phyloP scores from a whole-genome alignment of 345 rosid species.

The Anastatica hierochuntica region DNA sequence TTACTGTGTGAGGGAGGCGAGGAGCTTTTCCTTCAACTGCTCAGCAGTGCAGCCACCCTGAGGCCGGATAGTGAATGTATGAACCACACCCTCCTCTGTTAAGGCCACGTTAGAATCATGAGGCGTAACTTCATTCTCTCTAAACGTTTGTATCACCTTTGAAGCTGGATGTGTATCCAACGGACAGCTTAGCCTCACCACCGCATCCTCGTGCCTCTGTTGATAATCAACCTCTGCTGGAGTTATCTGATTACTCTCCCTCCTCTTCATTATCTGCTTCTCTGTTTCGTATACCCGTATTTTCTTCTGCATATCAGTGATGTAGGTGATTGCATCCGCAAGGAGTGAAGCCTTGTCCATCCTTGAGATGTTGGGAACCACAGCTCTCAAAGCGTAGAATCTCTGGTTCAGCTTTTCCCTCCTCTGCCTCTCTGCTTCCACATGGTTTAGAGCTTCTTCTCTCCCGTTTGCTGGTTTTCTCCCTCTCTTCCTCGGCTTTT shows the following conservation, averaged over 20 bases:
- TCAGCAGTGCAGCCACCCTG: constrained; percentile 56
- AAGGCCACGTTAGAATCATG: constrained; percentile 57
- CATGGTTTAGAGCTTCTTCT: constrained; percentile 91
- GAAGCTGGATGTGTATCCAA: constrained; percentile 72
- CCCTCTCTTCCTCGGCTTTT: constrained; percentile 86
- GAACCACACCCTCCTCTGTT: constrained; percentile 56
- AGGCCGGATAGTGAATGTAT: constrained; percentile 60
- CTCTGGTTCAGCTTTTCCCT: constrained; percentile 95
- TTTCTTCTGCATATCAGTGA: constrained; percentile 73
- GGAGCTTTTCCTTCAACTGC: constrained; percentile 52
- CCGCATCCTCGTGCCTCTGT: constrained; percentile 56
- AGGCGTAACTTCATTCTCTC: constrained; percentile 51
- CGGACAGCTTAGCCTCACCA: constrained; percentile 61
- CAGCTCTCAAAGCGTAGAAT: constrained; percentile 83
- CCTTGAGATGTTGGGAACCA: constrained; percentile 79
- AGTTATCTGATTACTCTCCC: constrained; percentile 28
- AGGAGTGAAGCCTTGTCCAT: constrained; percentile 96
- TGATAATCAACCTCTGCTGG: constrained; percentile 63
- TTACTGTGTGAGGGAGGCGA: constrained; percentile 36
- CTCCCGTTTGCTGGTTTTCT: constrained; percentile 97
- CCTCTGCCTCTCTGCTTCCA: constrained; percentile 92
- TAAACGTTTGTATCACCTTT: constrained; percentile 44
- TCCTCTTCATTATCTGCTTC: constrained; percentile 38
- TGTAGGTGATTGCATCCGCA: constrained; percentile 74
- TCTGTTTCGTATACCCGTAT: constrained; percentile 71